Evolutionary conservation across 2,329 filamentous ascomycete species (phyloP).

Genomic region (Moelleriella libera): DNA sequence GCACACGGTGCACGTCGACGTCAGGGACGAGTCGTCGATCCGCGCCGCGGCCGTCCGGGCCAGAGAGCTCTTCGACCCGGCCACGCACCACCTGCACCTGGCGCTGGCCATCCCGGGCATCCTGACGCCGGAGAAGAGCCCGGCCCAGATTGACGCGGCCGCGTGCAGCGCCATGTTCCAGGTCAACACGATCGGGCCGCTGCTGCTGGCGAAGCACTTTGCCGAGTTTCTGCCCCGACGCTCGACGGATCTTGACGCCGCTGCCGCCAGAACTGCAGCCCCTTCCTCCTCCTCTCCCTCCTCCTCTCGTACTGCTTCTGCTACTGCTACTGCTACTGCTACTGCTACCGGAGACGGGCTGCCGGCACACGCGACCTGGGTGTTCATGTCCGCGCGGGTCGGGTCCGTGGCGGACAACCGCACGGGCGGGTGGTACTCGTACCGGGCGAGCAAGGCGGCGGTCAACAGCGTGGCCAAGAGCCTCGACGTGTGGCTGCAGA

Average conservation of each 20-base stretch:
- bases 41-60: conserved; percentile 37
- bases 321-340: too few relatives aligned
- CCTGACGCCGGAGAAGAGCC: conserved; percentile 59
- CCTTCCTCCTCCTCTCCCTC: too few relatives aligned
- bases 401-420: conserved; percentile 60
- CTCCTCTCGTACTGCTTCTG: too few relatives aligned
- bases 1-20: conserved; percentile 26
- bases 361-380: conserved; percentile 44
- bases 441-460: conserved; percentile 62
- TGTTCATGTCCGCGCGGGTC: conserved; percentile 67
- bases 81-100: conserved; percentile 48
- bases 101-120: conserved; percentile 58
- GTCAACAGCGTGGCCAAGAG: conserved; percentile 59
- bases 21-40: conserved; percentile 49
- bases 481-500: conserved; percentile 52
- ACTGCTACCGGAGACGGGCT: conserved; percentile 14
- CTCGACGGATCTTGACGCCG: conserved; percentile 14
- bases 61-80: conserved; percentile 33
- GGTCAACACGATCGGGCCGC: conserved; percentile 59
- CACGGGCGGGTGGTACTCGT: conserved; percentile 70
- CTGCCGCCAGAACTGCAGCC: background rate
- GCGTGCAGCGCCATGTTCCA: conserved; percentile 54
- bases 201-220: conserved; percentile 69
- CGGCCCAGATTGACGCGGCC: conserved; percentile 45
- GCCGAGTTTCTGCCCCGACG: conserved; percentile 51